Evolutionary conservation across 495 filamentous ascomycete genomes (phyloP), one percentile per base, ranked within the genome.

Genomic region (Parathielavia hyrcaniae): DNA sequence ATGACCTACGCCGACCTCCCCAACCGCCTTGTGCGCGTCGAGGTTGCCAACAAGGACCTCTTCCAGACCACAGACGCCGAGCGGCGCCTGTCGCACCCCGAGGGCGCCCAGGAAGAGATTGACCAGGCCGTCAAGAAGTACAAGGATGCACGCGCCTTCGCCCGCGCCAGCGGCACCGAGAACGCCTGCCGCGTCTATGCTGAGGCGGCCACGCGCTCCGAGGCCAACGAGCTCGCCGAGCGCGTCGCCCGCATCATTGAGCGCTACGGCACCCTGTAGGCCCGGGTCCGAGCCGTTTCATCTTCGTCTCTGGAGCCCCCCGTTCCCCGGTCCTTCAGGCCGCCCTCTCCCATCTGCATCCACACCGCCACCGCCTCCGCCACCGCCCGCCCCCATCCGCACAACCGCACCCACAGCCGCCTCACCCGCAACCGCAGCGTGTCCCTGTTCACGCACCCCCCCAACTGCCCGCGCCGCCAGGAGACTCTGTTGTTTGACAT

Each of bases 121-220:
- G 91, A 97, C 71, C 81, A 82, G 30, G 75, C 88, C 44, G 91
- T 96, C 39, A 86, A 85, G 64, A 96, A 95, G 65, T 96, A 90
- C 72, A 90, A 89, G 68, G 86, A 91, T 61, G 93, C 91, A 6
- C 80, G 93, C 44, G 83, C 87, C 44, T 98, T 98, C 70, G 93
- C 90, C 26, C 84, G 93, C 61, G 90, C 93, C 22, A 91, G 86
- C 60, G 93, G 93, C 38, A 98, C 93, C 1, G 93, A 98, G 72
- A 93, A 98, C 73, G 93, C 90, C 1, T 90, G 96, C 57, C 79
- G 93, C 61, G 91, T 98, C 22, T 98, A 98, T 71, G 91, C 91
- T n/a, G 93, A 98, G 73, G 93, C 93, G 16, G 90, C 87, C 8
- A 91, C 86, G 58, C 83, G 85, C 53, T 83, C 82, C 4, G 89